Evolutionary conservation across 2,329 filamentous ascomycete genomes (phyloP), one percentile per base, ranked within the genome.

Genomic region (Stylonectria norvegica): DNA sequence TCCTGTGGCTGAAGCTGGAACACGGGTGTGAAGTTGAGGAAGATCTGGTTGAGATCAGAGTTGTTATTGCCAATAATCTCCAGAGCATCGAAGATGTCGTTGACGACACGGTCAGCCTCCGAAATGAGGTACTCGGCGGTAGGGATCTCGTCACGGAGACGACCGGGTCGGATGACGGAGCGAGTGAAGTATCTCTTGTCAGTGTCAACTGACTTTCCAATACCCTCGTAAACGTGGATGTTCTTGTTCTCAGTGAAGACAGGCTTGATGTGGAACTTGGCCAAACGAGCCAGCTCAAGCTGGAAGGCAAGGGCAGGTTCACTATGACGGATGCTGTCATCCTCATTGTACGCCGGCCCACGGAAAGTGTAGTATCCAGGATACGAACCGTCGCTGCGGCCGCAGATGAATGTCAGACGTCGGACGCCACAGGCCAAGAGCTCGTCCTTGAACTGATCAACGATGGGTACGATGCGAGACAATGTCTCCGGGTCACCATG

Each of bases 41-140:
- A 98, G 77, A 98, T 93, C 72, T 98, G 93, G 76, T 98, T 98
- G 62, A 98, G 78, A 75, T 98, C 93, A 36, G 93, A 95, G 73
- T 95, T 94, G 74, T 96, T 97, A 77, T 95, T 96, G 62, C 93
- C 93, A 61, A 96, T 94, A 57, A 98, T 96, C 76, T 98, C 93
- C 43, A 98, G 76, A 31, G 93, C 93, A 62, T 98, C 93, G 37
- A 97, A 81, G 59, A 98, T 97, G 63, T 98, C 93, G 64, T 89
- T 97, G 79, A 98, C 90, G 56, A 97, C 77, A 49, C 93, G 85
- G 61, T 98, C 91, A 27, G 91, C 90, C 73, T 98, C 93, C 1
- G 90, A 96, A 56, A 95, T 94, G 63, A 98, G 80, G 70, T 98
- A 98, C 69, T 98, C 93, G 1, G 89, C 89, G n/a, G 91, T 97